Percentiles rank a stretch among this genome's conserved stretches.
Conservation (phyloP, 2,329 filamentous ascomycete species). For the Mycogone perniciosa region DNA sequence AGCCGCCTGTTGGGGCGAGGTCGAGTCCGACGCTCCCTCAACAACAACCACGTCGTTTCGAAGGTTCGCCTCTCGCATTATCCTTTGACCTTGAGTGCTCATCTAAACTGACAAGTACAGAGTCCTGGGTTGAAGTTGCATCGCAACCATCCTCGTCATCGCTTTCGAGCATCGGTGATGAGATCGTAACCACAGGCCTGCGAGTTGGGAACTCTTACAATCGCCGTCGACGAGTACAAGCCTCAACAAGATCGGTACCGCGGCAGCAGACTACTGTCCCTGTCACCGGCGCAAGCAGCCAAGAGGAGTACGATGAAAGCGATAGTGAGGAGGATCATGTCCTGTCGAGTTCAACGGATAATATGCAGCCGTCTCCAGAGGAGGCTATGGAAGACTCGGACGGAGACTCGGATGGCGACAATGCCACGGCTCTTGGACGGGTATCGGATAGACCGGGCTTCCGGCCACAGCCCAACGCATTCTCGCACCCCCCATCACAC, state of each 20-base stretch:
- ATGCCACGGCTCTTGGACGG: slow-evolving; percentile 71
- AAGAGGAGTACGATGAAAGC: slow-evolving; percentile 91
- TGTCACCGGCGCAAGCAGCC: slow-evolving; percentile 59
- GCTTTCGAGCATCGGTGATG: slow-evolving; percentile 75
- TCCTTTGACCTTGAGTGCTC: background rate
- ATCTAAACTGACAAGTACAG: slow-evolving; percentile 39
- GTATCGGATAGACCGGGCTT: slow-evolving; percentile 54
- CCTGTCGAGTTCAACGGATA: slow-evolving; percentile 54
- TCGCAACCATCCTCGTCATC: slow-evolving; percentile 93
- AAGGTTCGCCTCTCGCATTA: slow-evolving; percentile 24
- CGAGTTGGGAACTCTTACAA: slow-evolving; percentile 62
- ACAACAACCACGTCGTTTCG: slow-evolving; percentile 24
- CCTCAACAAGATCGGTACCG: slow-evolving; percentile 26
- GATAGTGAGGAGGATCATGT: slow-evolving; percentile 78
- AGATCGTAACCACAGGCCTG: slow-evolving; percentile 85
- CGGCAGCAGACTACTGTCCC: slow-evolving; percentile 38
- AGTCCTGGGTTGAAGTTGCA: slow-evolving; percentile 93
- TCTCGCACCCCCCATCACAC: slow-evolving; percentile 69
- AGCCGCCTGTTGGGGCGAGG: slow-evolving; percentile 2
- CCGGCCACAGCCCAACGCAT: slow-evolving; percentile 85
- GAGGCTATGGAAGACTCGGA: slow-evolving; percentile 40
- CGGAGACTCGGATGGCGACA: slow-evolving; percentile 53
- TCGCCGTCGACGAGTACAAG: slow-evolving; percentile 49
- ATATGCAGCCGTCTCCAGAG: slow-evolving; percentile 34
- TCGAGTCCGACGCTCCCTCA: slow-evolving; percentile 21